Evolutionary conservation across 805 yeast genomes (phyloP), one percentile per base, ranked within the genome.

Genomic region (Metschnikowia matae): DNA sequence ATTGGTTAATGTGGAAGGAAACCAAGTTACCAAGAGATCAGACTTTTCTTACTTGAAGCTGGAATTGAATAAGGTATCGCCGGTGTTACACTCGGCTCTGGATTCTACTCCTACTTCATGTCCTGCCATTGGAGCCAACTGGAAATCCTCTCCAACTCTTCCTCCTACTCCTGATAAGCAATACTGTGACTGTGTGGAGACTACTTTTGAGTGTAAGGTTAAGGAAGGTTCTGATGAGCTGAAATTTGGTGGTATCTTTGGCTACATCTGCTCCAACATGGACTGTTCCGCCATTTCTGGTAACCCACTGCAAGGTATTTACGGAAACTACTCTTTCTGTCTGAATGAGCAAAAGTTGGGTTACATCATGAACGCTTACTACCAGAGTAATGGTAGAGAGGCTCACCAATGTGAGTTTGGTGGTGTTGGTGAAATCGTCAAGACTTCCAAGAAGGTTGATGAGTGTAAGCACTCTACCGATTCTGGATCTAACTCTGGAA

Each of bases 1-100:
- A 73, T 77, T 86, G 64, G 91, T 86, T 48, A 56, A 80, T 48
- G 68, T 82, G 54, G 70, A 68, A 48, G 71, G 70, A 55, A 66
- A 65, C 57, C 53, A 67, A n/a, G 74, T 67, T 80, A 73, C 53
- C 81, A 85, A 92, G 50, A 70, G 84, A 70, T 68, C 67, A 43
- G 92, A 86, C 69, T 87, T 74, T 73, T 64, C 70, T 63, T 40
- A 67, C 74, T 84, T 57, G 53, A 57, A 56, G 59, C 38, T 49
- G 43, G 49, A 57, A 80, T 69, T 80, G 82, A 54, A 71, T 78
- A 58, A 65, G 21, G 67, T 85, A 54, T 52, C 77, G 49, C 89
- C 89, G 44, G 46, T 60, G 46, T 52, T 63, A 29, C 56, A 56
- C 26, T 53, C 64, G 15, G 48, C 63, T n/a, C 58, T 69, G 39